Evolutionary conservation across 495 filamentous ascomycete species (phyloP).

Genomic region (Cercophora samala): DNA sequence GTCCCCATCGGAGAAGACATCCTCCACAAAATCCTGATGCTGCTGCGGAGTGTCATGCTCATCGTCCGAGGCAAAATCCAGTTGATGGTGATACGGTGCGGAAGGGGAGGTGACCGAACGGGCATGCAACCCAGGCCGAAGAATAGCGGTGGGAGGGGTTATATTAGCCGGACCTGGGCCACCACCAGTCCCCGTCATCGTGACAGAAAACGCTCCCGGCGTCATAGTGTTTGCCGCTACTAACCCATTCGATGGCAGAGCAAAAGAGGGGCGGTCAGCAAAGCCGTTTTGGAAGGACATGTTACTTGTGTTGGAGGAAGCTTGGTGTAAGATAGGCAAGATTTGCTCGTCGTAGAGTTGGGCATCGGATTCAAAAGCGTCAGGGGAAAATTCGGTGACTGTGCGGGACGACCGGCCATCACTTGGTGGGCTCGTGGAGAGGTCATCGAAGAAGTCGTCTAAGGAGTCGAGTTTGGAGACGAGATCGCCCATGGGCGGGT

Average conservation of each 20-base stretch:
- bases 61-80: background rate
- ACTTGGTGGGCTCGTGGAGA: conserved; percentile 50
- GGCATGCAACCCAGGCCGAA: conserved; percentile 59
- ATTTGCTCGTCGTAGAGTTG: conserved; percentile 93
- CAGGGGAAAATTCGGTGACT: conserved; percentile 59
- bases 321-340: conserved; percentile 80
- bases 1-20: conserved; percentile 53
- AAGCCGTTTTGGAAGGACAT: conserved; percentile 85
- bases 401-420: conserved; percentile 59
- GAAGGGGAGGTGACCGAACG: conserved; percentile 71
- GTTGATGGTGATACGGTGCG: conserved; percentile 51
- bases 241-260: conserved; percentile 39
- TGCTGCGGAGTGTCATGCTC: background rate
- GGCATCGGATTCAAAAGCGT: conserved; percentile 68
- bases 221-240: conserved; percentile 56
- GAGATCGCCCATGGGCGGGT: conserved; percentile 72
- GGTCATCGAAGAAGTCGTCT: conserved; percentile 88
- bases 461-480: conserved; percentile 87
- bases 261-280: conserved; percentile 61
- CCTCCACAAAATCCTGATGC: conserved; percentile 43
- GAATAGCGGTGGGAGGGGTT: background rate
- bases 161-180: conserved; percentile 1
- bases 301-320: conserved; percentile 49
- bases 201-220: conserved; percentile 48
- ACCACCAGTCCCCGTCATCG: conserved; percentile 2